These are phyloP conservation scores for Lipomyces starkeyi DNA, from an alignment of 805 yeast species.

Conservation along the genomic window DNA sequence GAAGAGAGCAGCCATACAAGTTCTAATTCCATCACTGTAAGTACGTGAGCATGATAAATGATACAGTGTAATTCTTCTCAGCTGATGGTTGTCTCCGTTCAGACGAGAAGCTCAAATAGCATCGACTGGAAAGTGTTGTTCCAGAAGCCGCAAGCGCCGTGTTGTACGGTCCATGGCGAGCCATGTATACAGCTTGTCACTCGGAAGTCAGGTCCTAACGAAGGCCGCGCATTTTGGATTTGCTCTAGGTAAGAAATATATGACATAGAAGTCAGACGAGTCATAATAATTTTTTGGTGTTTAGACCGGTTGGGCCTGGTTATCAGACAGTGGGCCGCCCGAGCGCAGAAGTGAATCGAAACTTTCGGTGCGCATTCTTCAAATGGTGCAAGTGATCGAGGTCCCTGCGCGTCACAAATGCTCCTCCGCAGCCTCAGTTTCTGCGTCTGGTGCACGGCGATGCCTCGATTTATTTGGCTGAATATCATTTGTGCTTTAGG, in stretches of 20 bases:
- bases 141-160: constrained; percentile 41
- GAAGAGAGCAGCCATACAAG: neutral
- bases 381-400: constrained; percentile 43
- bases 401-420: constrained; percentile 8
- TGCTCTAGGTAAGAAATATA: constrained; percentile 41
- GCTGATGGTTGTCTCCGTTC: neutral
- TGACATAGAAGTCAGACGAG: neutral
- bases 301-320: constrained; percentile 36
- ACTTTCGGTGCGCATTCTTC: constrained; percentile 46
- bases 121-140: constrained; percentile 33
- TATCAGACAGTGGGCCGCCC: constrained; percentile 24
- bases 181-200: constrained; percentile 45
- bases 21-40: neutral
- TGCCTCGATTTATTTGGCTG: neutral
- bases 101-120: neutral
- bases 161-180: constrained; percentile 45
- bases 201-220: constrained; percentile 47
- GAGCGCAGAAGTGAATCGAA: constrained; percentile 22
- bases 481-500: neutral
- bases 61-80: neutral
- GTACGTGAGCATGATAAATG: neutral
- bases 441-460: neutral
- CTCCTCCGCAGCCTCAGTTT: neutral
- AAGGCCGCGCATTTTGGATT: constrained; percentile 50
- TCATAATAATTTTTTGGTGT: neutral